These are phyloP conservation scores for Venturia nashicola DNA, from an alignment of 2,329 filamentous ascomycete genomes.

Conservation along the genomic window DNA sequence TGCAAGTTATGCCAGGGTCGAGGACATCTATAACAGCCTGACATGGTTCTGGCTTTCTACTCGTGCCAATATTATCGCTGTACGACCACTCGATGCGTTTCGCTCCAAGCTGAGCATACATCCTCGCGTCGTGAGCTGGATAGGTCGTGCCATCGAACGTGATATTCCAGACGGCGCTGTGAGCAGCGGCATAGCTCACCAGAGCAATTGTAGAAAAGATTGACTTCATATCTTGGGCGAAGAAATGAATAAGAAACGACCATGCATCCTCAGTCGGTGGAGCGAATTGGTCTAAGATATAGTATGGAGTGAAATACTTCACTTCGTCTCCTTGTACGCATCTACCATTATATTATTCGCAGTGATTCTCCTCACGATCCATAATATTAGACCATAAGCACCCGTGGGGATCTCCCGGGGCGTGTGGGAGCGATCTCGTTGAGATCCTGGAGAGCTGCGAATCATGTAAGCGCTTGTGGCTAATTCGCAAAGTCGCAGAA, in stretches of 20 bases:
- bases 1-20: conserved; percentile 1
- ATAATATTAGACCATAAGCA: neutral
- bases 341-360: neutral
- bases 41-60: neutral
- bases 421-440: neutral
- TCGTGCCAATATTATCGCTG: neutral
- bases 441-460: neutral
- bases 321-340: too few species aligned
- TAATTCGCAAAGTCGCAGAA: neutral
- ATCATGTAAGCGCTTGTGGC: neutral
- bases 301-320: too few species aligned
- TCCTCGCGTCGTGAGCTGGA: conserved; percentile 7
- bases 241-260: neutral
- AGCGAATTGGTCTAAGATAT: too few species aligned
- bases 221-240: neutral
- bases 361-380: neutral
- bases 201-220: neutral
- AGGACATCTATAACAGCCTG: neutral
- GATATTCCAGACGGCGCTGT: conserved; percentile 7
- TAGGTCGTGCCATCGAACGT: conserved; percentile 8
- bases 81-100: conserved; percentile 8
- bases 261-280: too few species aligned
- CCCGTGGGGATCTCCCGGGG: neutral
- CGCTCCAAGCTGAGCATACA: conserved; percentile 6
- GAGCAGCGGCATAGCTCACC: neutral